Percentiles rank a stretch among this genome's conserved stretches.
Conservation (phyloP, 768 basidiomycete genomes). For the Kwoniella sp. region DNA sequence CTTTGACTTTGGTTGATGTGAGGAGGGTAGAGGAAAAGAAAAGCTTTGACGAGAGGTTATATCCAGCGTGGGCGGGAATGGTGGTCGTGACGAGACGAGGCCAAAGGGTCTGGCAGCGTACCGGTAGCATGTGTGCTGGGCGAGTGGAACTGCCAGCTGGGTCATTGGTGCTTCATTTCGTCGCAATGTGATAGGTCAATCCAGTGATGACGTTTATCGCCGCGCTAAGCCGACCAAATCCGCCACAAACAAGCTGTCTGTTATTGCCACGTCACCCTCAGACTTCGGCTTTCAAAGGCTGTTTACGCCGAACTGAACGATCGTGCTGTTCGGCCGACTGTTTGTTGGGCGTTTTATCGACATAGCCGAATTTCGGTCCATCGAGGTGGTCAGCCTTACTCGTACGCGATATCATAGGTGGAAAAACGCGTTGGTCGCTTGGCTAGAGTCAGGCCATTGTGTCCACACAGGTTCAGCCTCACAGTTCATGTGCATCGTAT, state of each 20-base stretch:
- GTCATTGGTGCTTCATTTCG: constrained; percentile 6
- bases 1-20: constrained; percentile 2
- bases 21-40: neutral
- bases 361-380: neutral
- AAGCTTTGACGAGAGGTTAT: no score
- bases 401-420: no score
- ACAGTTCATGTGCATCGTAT: no score
- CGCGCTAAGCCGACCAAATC: constrained; percentile 13
- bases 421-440: no score
- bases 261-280: constrained; percentile 6
- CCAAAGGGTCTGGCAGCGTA: no score
- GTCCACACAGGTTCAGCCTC: no score
- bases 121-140: no score
- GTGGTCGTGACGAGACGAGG: no score
- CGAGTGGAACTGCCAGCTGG: neutral
- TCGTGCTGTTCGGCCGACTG: neutral
- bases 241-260: neutral
- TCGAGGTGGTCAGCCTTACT: no score
- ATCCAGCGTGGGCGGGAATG: no score
- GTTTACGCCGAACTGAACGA: neutral
- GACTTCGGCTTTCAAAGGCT: neutral
- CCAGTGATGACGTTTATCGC: constrained; percentile 1
- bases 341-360: neutral
- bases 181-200: constrained; percentile 9
- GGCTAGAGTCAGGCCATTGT: no score